Percentiles rank a stretch among this genome's conserved stretches.
Evolutionary conservation across 2,329 filamentous ascomycete species (phyloP).

Genomic region (Pseudocercospora ulei): DNA sequence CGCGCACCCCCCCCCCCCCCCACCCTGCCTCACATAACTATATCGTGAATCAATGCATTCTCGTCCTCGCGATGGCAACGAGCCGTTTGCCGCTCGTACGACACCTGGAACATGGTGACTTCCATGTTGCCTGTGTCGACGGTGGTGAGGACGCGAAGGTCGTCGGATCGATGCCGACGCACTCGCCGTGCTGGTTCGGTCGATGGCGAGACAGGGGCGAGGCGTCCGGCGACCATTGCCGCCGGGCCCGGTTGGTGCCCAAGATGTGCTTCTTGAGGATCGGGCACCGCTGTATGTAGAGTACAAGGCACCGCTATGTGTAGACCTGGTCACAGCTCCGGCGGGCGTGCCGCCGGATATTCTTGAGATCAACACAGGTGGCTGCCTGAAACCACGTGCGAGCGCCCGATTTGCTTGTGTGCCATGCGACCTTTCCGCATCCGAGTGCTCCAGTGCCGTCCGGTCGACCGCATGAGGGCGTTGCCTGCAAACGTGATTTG

Average conservation of each 20-base stretch:
- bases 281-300: no score
- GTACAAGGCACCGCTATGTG: no score
- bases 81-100: constrained; percentile 11
- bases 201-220: constrained; percentile 12
- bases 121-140: constrained; percentile 14
- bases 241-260: constrained; percentile 32
- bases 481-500: no score
- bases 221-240: constrained; percentile 31
- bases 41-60: constrained; percentile 24
- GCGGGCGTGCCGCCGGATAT: no score
- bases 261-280: constrained; percentile 38
- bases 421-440: no score
- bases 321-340: no score
- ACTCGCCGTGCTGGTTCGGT: constrained; percentile 10
- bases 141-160: constrained; percentile 10
- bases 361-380: no score
- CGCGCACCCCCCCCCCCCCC: no score
- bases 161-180: constrained; percentile 13
- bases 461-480: no score
- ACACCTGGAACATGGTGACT: constrained; percentile 12
- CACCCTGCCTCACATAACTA: constrained; percentile 5
- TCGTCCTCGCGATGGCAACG: constrained; percentile 24
- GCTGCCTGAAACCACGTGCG: no score
- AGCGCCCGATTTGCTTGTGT: no score
- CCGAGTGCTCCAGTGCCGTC: no score